A percentile compares a stretch with the other conserved stretches of the same genome.
These are phyloP conservation scores for Cryoendolithus antarcticus DNA, from an alignment of 2,329 filamentous ascomycete genomes.

Conservation along the genomic window DNA sequence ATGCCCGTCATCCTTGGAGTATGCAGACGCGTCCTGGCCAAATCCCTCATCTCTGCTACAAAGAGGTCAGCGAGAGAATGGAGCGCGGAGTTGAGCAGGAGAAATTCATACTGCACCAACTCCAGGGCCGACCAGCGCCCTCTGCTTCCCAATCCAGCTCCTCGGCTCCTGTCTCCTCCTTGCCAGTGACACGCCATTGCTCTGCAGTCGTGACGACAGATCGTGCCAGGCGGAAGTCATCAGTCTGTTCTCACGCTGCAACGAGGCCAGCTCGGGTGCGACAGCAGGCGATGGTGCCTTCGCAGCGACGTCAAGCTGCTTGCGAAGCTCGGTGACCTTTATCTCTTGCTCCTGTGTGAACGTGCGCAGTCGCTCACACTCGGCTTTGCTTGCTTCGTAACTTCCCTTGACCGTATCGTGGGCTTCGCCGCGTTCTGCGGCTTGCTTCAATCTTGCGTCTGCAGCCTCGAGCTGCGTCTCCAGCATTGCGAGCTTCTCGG, in stretches of 20 bases:
- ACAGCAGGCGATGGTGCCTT: conserved; percentile 9
- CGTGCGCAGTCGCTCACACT: conserved; percentile 10
- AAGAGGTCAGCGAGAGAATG: background rate
- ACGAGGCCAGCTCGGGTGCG: conserved; percentile 46
- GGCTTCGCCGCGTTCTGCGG: conserved; percentile 17
- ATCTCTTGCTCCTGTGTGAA: conserved; percentile 16
- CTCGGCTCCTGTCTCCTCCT: conserved; percentile 61
- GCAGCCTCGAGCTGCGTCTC: conserved; percentile 21
- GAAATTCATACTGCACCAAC: conserved; percentile 5
- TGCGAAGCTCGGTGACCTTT: conserved; percentile 17
- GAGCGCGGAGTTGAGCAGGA: background rate
- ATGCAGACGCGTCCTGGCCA: no score
- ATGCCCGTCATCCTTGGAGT: no score
- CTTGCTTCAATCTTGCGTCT: conserved; percentile 21
- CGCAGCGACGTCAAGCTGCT: conserved; percentile 15
- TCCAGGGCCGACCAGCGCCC: conserved; percentile 31
- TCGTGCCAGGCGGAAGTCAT: conserved; percentile 83
- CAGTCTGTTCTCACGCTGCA: conserved; percentile 65
- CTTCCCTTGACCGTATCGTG: conserved; percentile 16
- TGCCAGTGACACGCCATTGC: conserved; percentile 69
- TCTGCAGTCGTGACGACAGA: conserved; percentile 64
- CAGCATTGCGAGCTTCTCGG: conserved; percentile 19
- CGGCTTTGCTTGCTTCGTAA: conserved; percentile 5
- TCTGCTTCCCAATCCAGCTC: conserved; percentile 77
- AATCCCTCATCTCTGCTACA: no score